Percentiles rank a stretch among this genome's conserved stretches.
These are phyloP conservation scores for Pleurotus cornucopiae DNA, from an alignment of 768 basidiomycete genomes.

Conservation along the genomic window DNA sequence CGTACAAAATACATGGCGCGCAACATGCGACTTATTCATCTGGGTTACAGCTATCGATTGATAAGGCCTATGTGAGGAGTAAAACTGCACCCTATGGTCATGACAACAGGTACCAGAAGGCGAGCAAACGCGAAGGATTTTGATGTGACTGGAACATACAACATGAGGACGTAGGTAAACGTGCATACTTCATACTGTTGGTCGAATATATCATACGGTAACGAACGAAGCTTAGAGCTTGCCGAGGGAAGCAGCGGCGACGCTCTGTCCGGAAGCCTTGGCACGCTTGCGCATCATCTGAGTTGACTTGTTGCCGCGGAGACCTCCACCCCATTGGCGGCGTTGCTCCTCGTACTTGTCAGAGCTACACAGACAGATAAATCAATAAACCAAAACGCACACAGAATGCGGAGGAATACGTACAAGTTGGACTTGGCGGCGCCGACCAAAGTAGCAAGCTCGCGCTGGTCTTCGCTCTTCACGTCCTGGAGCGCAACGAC, in stretches of 20 bases:
- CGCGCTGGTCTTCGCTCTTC: conserved; percentile 88
- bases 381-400: conserved; percentile 4
- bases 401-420: conserved; percentile 25
- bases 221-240: conserved; percentile 51
- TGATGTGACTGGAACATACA: too few species aligned
- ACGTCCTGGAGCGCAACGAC: conserved; percentile 92
- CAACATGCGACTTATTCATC: too few species aligned
- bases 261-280: conserved; percentile 77
- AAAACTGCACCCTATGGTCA: too few species aligned
- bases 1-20: too few species aligned
- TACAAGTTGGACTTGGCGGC: conserved; percentile 98
- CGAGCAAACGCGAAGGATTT: too few species aligned
- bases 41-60: too few species aligned
- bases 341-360: conserved; percentile 93
- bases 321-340: conserved; percentile 92
- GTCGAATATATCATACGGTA: too few species aligned
- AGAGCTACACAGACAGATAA: conserved; percentile 40
- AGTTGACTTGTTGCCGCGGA: conserved; percentile 92
- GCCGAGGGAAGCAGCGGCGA: conserved; percentile 48
- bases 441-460: conserved; percentile 87
- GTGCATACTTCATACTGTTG: too few species aligned
- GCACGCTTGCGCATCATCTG: conserved; percentile 93
- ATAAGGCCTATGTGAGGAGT: too few species aligned
- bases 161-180: too few species aligned
- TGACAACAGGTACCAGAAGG: too few species aligned